These are phyloP conservation scores for Boletus subparvulus DNA, from an alignment of 768 basidiomycete species.

Conservation along the genomic window DNA sequence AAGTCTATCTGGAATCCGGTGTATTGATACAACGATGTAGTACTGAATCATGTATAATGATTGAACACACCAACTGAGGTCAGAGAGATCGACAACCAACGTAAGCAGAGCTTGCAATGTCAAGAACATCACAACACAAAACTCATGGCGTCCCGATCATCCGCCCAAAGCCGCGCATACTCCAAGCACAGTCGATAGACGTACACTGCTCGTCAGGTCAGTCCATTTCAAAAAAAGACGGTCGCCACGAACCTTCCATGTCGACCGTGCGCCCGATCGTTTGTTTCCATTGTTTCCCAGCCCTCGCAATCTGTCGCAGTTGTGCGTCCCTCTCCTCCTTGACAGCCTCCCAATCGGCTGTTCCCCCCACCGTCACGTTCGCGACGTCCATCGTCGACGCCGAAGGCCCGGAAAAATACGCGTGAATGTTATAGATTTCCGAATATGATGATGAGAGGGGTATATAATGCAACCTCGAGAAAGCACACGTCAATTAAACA, in stretches of 20 bases:
- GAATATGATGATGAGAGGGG: conserved; percentile 83
- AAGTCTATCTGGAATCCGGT: too few relatives aligned
- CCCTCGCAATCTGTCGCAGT: conserved; percentile 79
- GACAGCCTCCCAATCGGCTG: conserved; percentile 31
- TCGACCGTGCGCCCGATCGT: conserved; percentile 80
- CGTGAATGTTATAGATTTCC: conserved; percentile 92
- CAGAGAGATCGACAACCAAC: too few relatives aligned
- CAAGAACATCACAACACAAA: conserved; percentile 27
- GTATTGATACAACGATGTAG: too few relatives aligned
- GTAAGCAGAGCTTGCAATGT: background rate
- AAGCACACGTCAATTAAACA: background rate
- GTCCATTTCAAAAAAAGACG: background rate
- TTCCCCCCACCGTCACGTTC: conserved; percentile 45
- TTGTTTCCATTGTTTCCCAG: conserved; percentile 92
- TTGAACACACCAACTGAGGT: too few relatives aligned
- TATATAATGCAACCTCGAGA: conserved; percentile 86
- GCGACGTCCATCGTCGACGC: conserved; percentile 52
- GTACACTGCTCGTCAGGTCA: conserved; percentile 52
- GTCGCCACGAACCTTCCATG: conserved; percentile 75
- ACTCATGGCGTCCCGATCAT: conserved; percentile 76
- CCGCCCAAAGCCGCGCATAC: conserved; percentile 81
- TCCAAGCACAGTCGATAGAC: conserved; percentile 86
- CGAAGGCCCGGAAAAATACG: conserved; percentile 89
- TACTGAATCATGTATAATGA: too few relatives aligned
- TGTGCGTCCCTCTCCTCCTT: conserved; percentile 65